Percentiles rank a stretch among this genome's conserved stretches.
These are phyloP conservation scores for Paramicrosporidium saccamoebae DNA, from an alignment of 371 early-diverging fungal species.

Conservation along the genomic window DNA sequence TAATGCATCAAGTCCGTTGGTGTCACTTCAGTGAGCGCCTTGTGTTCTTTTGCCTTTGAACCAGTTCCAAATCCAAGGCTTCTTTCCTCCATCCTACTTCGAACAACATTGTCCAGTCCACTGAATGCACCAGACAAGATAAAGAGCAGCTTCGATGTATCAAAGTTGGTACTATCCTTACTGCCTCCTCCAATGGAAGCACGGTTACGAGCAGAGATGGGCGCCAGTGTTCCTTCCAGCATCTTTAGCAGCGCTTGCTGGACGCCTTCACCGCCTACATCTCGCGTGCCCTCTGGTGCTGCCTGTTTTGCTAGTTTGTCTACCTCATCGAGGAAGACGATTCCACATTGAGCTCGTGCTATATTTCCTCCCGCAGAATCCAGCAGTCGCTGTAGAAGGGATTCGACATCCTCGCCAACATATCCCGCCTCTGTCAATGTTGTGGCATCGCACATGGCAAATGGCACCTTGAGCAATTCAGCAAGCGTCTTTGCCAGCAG, in stretches of 20 bases:
- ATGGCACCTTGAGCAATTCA: conserved; percentile 49
- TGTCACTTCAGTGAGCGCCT: neutral
- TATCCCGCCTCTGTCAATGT: conserved; percentile 73
- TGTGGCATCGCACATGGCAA: conserved; percentile 70
- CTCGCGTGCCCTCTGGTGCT: conserved; percentile 32
- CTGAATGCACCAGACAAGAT: conserved; percentile 65
- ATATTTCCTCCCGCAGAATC: conserved; percentile 35
- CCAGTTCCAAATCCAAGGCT: conserved; percentile 34
- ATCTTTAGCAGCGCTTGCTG: conserved; percentile 55
- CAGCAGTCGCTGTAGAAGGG: conserved; percentile 40
- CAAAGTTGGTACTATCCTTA: conserved; percentile 42
- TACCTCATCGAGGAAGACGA: conserved; percentile 73
- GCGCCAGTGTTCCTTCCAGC: conserved; percentile 58
- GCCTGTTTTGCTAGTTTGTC: conserved; percentile 58
- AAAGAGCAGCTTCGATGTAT: conserved; percentile 65
- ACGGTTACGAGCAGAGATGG: conserved; percentile 7
- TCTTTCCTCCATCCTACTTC: conserved; percentile 34
- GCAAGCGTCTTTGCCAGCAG: conserved; percentile 48
- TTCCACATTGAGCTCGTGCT: conserved; percentile 44
- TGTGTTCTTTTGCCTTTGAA: conserved; percentile 7
- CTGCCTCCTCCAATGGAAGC: conserved; percentile 5
- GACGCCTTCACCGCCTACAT: conserved; percentile 74
- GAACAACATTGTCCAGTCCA: conserved; percentile 44
- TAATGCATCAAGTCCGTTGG: conserved; percentile 36
- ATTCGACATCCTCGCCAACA: conserved; percentile 73